Base-by-base conservation (phyloP, 1,139 yeast genomes). In the Hansenula anomala region DNA sequence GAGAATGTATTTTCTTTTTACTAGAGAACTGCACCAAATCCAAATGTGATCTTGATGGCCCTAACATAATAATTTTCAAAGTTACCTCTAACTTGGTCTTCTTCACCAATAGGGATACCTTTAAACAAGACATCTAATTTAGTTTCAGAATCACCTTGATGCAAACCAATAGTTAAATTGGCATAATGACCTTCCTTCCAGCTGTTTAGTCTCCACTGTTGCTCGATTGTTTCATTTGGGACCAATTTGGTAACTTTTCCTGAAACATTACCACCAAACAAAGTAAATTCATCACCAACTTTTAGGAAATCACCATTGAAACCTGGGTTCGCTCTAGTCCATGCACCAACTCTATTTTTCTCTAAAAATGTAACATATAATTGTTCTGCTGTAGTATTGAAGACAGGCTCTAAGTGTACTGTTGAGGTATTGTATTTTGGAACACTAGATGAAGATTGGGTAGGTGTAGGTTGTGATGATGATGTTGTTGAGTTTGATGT, bases 31-130 rank as follows among this genome's bases (percentile, higher is more conserved):
- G 88, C 85, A 17, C 94, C 97, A 61, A 85, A 90, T 1, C 98
- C 97, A 63, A 92, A 92, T 0, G 96, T 84, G 33, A 88, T 58
- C 68, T 89, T 92, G 57, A 92, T 89, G 10, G 96, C 76, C 61
- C 82, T 80, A 42, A 90, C 80, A 59, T 92, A 92, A 61, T 88
- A 86, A 47, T 86, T 89, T 52, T 88, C 89, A 57, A 94, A 92
- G 63, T 92, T 92, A 33, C 71, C 75, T 56, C 80, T 77, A 31
- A 87, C 96, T 42, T 84, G 71, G 42, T 92, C 98, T 61, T 92
- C 97, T 58, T 94, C 94, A n/a, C 97, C 98, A 34, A 92, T 71
- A 17, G 98, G 98, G 36, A 92, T 82, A n/a, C 97, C 97, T 18
- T 78, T 69, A 77, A 92, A 87, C 42, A 73, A 70, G 28, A 89